Base-by-base conservation (phyloP, 257 asterid species). In the Penstemon davidsonii region DNA sequence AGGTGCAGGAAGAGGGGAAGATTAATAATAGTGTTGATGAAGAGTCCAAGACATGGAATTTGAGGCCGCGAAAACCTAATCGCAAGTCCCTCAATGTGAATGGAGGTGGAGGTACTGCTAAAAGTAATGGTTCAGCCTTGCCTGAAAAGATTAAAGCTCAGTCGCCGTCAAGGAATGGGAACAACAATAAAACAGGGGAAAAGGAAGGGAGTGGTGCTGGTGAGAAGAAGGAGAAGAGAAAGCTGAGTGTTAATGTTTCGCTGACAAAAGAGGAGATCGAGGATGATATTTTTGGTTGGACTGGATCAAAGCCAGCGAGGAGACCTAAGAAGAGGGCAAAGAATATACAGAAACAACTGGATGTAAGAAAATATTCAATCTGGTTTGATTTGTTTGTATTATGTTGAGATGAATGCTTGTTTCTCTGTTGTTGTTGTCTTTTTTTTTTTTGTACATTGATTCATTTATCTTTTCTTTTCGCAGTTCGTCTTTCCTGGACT, bases 281-380 rank as follows among this genome's bases (percentile, higher is more conserved):
- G 43, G 94, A 82, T 60, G 96, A 89, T 74, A 63, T 85, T 6
- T 81, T 62, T 42, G 67, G 83, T 18, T 25, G 84, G 72, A 69
- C 86, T 45, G 91, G 88, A 78, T 53, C 74, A 36, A 88, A 83
- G 76, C 89, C 90, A 9, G 51, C 81, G 9, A 84, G 86, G 80
- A 85, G 88, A 73, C 88, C 90, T 5, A 86, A 77, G 78, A 88
- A 84, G 85, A 83, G 87, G 38, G 72, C 82, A 4, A 86, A 76
- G 70, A 19, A 11, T 8, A 74, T 76, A 43, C 90, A 86, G 83
- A 86, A 81, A 40, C 74, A 74, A 55, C 13, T 88, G 36, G 92
- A 88, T 76, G 96, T 88, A 76, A 79, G 80, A 68, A 43, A 53
- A 13, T 0, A 6, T 53, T 18, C 7, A 44, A 18, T 40, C 42